Evolutionary conservation across 1,139 yeast genomes (phyloP).

Genomic region (Chernovozyma sophiae-reginae): DNA sequence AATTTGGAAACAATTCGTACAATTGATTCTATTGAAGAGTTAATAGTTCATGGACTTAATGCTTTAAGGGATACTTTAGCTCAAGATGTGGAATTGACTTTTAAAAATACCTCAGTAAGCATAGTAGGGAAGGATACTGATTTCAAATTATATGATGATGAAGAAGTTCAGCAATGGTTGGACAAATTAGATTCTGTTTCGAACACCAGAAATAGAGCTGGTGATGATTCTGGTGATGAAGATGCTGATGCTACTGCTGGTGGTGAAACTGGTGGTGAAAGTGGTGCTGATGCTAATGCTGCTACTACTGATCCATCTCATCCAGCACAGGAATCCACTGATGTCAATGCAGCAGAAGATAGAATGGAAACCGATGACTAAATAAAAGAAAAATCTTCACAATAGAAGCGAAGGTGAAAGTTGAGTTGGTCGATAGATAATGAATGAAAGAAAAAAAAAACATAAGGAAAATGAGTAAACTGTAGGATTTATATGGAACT

Average conservation of each 20-base stretch:
- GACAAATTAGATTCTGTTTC: slow-evolving; percentile 62
- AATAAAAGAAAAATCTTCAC: too few relatives aligned
- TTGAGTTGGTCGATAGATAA: background rate
- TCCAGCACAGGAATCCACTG: slow-evolving; percentile 8
- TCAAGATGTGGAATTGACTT: slow-evolving; percentile 87
- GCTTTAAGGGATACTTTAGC: slow-evolving; percentile 92
- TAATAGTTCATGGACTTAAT: slow-evolving; percentile 82
- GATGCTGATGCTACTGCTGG: slow-evolving; percentile 9
- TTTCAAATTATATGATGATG: slow-evolving; percentile 81
- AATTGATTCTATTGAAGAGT: slow-evolving; percentile 60
- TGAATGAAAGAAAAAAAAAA: background rate
- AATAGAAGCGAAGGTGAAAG: too few relatives aligned
- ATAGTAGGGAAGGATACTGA: slow-evolving; percentile 78
- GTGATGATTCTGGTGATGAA: slow-evolving; percentile 29
- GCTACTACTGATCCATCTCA: slow-evolving; percentile 8
- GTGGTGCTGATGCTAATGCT: slow-evolving; percentile 15
- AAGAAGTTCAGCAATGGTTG: slow-evolving; percentile 76
- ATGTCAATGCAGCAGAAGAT: slow-evolving; percentile 24
- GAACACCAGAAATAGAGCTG: slow-evolving; percentile 46
- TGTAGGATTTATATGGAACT: background rate
- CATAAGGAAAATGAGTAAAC: background rate
- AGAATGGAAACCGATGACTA: slow-evolving; percentile 56
- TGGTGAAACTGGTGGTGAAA: slow-evolving; percentile 2
- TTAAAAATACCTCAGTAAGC: slow-evolving; percentile 83
- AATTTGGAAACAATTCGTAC: slow-evolving; percentile 63